Conservation (phyloP, 306 rosid genomes). For the Sesbania bispinosa region DNA sequence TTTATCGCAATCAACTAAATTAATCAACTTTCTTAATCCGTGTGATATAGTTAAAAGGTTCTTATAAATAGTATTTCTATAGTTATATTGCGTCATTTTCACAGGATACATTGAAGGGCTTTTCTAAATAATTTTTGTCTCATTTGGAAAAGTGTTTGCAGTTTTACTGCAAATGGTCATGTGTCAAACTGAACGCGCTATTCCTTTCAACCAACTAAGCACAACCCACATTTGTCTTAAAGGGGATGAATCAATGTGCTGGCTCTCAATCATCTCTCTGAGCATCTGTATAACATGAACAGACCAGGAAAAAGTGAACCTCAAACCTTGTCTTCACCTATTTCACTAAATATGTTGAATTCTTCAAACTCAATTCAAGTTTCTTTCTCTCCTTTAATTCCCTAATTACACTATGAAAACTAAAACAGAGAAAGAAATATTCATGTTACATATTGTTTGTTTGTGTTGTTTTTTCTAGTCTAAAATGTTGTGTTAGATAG, state of each 20-base stretch:
- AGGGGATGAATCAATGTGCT: slow-evolving; percentile 72
- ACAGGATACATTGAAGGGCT: not conserved
- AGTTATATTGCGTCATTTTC: not conserved
- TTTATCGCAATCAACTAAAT: no score
- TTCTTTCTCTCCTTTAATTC: not conserved
- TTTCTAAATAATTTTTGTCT: slow-evolving; percentile 24
- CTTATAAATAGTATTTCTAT: not conserved
- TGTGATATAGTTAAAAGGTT: no score
- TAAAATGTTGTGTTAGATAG: not conserved
- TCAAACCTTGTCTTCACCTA: not conserved
- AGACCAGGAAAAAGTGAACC: slow-evolving; percentile 20
- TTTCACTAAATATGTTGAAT: not conserved
- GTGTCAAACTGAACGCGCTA: slow-evolving; percentile 28
- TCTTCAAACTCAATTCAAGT: not conserved
- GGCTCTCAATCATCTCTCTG: slow-evolving; percentile 39
- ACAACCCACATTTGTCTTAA: slow-evolving; percentile 42
- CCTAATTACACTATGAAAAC: not conserved
- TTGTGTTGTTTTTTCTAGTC: not conserved
- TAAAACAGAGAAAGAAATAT: not conserved
- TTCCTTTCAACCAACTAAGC: slow-evolving; percentile 41
- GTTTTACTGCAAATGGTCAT: slow-evolving; percentile 20
- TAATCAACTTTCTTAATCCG: no score
- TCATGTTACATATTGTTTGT: not conserved
- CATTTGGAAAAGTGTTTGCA: slow-evolving; percentile 35
- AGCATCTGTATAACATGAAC: slow-evolving; percentile 16